These are phyloP conservation scores for Fusarium pseudoanthophilum DNA, from an alignment of 2,329 filamentous ascomycete species.

Conservation along the genomic window DNA sequence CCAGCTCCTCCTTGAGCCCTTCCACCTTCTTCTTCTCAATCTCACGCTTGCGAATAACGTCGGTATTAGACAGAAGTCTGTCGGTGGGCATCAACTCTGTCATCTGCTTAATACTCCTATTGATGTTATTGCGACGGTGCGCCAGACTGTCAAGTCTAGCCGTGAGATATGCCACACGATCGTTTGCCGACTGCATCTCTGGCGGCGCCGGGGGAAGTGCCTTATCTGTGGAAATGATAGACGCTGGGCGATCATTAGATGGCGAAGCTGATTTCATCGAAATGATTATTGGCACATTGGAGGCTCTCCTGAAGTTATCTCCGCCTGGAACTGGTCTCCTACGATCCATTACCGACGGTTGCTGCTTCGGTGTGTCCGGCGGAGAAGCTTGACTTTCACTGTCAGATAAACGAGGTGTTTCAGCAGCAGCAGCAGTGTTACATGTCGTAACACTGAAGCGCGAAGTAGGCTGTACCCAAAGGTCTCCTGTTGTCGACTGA, in stretches of 20 bases:
- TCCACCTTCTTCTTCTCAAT: conserved; percentile 73
- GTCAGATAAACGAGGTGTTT: conserved; percentile 41
- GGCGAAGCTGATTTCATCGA: conserved; percentile 43
- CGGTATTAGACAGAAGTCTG: conserved; percentile 72
- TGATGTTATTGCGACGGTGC: conserved; percentile 77
- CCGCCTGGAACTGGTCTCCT: conserved; percentile 46
- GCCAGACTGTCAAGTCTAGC: conserved; percentile 72
- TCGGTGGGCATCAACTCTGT: conserved; percentile 81
- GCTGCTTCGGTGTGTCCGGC: conserved; percentile 38
- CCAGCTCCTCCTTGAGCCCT: conserved; percentile 71
- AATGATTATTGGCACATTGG: conserved; percentile 45
- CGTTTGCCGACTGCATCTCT: conserved; percentile 65
- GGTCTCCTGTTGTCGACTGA: conserved; percentile 42
- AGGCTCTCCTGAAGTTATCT: conserved; percentile 32
- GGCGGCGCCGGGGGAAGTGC: conserved; percentile 70
- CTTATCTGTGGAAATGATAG: conserved; percentile 61
- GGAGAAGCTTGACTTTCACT: conserved; percentile 43
- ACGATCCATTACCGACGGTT: conserved; percentile 47
- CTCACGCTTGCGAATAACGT: conserved; percentile 68
- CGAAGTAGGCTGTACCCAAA: conserved; percentile 65
- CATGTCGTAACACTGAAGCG: conserved; percentile 74
- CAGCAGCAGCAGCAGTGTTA: conserved; percentile 59
- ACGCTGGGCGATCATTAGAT: conserved; percentile 42
- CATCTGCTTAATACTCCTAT: conserved; percentile 78
- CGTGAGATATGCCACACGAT: conserved; percentile 74